Evolutionary conservation across 768 basidiomycete genomes (phyloP).

Genomic region (Termitomyces sp.): DNA sequence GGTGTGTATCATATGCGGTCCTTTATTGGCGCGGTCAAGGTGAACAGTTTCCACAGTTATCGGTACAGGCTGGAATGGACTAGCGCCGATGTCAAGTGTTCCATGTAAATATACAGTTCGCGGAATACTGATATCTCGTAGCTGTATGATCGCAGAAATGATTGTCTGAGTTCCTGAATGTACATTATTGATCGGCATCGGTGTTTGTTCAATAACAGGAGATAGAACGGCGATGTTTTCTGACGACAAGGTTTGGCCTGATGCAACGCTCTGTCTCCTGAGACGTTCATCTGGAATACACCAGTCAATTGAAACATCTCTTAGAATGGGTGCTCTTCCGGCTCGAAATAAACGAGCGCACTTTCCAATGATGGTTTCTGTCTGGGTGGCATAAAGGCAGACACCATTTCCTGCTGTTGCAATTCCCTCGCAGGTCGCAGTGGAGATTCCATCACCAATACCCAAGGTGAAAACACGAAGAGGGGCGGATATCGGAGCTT

Average conservation of each 20-base stretch:
- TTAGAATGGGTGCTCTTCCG: conserved; percentile 41
- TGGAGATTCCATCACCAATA: conserved; percentile 47
- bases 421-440: conserved; percentile 47
- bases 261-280: conserved; percentile 12
- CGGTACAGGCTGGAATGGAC: conserved; percentile 20
- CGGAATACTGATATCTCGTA: conserved; percentile 24
- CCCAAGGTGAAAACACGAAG: conserved; percentile 55
- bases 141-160: conserved; percentile 28
- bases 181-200: conserved; percentile 24
- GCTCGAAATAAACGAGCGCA: conserved; percentile 46
- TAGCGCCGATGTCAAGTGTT: conserved; percentile 27
- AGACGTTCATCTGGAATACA: conserved; percentile 24
- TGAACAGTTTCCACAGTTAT: conserved; percentile 28
- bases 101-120: conserved; percentile 28
- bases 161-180: conserved; percentile 31
- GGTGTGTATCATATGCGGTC: conserved; percentile 41
- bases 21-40: conserved; percentile 26
- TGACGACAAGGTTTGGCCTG: conserved; percentile 14
- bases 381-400: conserved; percentile 38
- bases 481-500: conserved; percentile 23
- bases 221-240: conserved; percentile 20
- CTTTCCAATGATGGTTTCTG: conserved; percentile 44
- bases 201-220: conserved; percentile 31
- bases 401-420: conserved; percentile 50
- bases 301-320: conserved; percentile 49